These are phyloP conservation scores for Podaxis sp. DNA, from an alignment of 768 basidiomycete genomes.

Conservation along the genomic window DNA sequence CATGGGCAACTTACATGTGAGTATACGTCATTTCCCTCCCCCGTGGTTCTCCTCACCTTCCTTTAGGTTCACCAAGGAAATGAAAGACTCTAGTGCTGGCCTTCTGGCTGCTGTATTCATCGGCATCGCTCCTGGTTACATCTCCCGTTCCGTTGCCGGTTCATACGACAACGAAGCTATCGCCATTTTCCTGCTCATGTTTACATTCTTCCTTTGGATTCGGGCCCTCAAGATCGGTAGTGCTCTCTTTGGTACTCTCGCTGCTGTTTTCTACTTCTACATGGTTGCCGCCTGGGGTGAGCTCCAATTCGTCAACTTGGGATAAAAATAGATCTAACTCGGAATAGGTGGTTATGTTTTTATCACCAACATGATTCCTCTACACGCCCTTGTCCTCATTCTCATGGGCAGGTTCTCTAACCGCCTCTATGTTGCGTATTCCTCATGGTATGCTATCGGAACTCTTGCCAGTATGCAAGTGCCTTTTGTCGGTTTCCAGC, in stretches of 20 bases:
- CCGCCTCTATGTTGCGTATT: conserved; percentile 93
- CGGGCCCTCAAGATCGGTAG: conserved; percentile 93
- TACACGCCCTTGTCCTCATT: conserved; percentile 92
- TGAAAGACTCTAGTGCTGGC: conserved; percentile 94
- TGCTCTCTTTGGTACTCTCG: conserved; percentile 84
- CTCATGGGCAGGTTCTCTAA: conserved; percentile 95
- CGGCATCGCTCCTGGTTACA: conserved; percentile 97
- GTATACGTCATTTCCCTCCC: conserved; percentile 21
- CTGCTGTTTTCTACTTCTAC: conserved; percentile 98
- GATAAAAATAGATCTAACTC: conserved; percentile 9
- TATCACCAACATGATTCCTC: conserved; percentile 99
- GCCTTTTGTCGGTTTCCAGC: conserved; percentile 98
- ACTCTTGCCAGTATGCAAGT: conserved; percentile 99
- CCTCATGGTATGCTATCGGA: conserved; percentile 97
- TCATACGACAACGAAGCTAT: conserved; percentile 99
- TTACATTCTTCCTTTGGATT: conserved; percentile 97
- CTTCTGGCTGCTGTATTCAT: conserved; percentile 98
- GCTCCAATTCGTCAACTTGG: conserved; percentile 20
- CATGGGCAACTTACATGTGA: conserved; percentile 95
- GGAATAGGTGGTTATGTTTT: conserved; percentile 90
- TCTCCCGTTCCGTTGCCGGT: conserved; percentile 97
- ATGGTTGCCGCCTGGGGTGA: conserved; percentile 99
- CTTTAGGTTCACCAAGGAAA: conserved; percentile 88
- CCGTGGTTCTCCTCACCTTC: background rate
- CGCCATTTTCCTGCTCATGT: conserved; percentile 99